Percentiles rank a stretch among this genome's conserved stretches.
These are phyloP conservation scores for Penicillium angulare DNA, from an alignment of 495 filamentous ascomycete species.

Conservation along the genomic window DNA sequence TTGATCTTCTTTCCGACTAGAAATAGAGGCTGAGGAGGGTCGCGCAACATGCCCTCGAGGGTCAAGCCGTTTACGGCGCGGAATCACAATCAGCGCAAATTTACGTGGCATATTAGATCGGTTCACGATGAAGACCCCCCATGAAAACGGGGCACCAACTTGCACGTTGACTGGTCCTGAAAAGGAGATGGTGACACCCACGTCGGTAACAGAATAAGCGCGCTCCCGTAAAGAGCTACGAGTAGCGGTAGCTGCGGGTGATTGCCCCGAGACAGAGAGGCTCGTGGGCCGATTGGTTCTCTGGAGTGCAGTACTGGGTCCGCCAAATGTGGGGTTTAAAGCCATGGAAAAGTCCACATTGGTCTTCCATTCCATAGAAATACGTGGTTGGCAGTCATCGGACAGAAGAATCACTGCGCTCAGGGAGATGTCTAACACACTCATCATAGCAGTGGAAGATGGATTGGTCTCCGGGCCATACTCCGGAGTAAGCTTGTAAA, in stretches of 20 bases:
- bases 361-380: slow-evolving; percentile 79
- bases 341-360: slow-evolving; percentile 79
- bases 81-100: slow-evolving; percentile 75
- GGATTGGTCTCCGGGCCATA: slow-evolving; percentile 53
- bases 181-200: slow-evolving; percentile 76
- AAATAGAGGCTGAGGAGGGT: slow-evolving; percentile 46
- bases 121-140: slow-evolving; percentile 89
- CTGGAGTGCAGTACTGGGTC: slow-evolving; percentile 54
- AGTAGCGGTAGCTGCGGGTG: slow-evolving; percentile 38
- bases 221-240: slow-evolving; percentile 54
- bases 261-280: slow-evolving; percentile 38
- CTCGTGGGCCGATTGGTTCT: slow-evolving; percentile 53
- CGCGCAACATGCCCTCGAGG: slow-evolving; percentile 55
- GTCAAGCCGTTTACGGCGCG: slow-evolving; percentile 70
- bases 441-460: slow-evolving; percentile 45
- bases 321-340: slow-evolving; percentile 61
- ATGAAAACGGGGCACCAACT: slow-evolving; percentile 76
- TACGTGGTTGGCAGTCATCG: slow-evolving; percentile 64
- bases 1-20: slow-evolving; percentile 41
- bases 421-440: slow-evolving; percentile 63
- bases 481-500: slow-evolving; percentile 73
- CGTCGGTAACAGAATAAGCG: slow-evolving; percentile 50
- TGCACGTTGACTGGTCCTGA: slow-evolving; percentile 59
- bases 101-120: slow-evolving; percentile 66
- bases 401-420: slow-evolving; percentile 63